Conservation (phyloP, 306 rosid genomes). For the Vicia faba region DNA sequence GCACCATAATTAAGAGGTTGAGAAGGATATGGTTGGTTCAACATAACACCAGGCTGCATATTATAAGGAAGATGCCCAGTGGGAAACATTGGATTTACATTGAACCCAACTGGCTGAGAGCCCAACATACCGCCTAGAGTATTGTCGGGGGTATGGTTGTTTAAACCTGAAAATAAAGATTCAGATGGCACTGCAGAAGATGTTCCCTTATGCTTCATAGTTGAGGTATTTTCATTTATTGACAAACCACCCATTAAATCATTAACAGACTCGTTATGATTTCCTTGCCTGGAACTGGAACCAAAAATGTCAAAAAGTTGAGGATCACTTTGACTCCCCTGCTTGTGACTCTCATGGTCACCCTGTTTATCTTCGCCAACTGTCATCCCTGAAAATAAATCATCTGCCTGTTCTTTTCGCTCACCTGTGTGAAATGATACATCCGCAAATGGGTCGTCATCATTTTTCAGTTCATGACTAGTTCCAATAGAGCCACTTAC, state of each 20-base stretch:
- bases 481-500: conserved; percentile 45
- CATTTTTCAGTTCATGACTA: conserved; percentile 55
- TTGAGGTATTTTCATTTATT: conserved; percentile 55
- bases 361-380: conserved; percentile 60
- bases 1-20: conserved; percentile 79
- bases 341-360: conserved; percentile 38
- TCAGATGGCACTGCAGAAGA: conserved; percentile 49
- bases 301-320: conserved; percentile 74
- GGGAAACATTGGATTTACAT: conserved; percentile 62
- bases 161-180: conserved; percentile 57
- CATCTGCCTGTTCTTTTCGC: conserved; percentile 60
- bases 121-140: conserved; percentile 48
- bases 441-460: conserved; percentile 92
- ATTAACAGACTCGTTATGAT: conserved; percentile 43
- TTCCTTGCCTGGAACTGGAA: conserved; percentile 56
- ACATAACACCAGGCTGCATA: conserved; percentile 62
- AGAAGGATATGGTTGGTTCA: conserved; percentile 71
- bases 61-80: conserved; percentile 62
- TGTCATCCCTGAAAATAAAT: conserved; percentile 83
- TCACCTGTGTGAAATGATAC: conserved; percentile 77
- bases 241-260: conserved; percentile 75
- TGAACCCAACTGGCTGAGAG: conserved; percentile 57
- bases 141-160: conserved; percentile 46
- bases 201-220: conserved; percentile 50
- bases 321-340: conserved; percentile 50